These are phyloP conservation scores for Clitopilus passeckerianus DNA, from an alignment of 768 basidiomycete genomes.

Conservation along the genomic window DNA sequence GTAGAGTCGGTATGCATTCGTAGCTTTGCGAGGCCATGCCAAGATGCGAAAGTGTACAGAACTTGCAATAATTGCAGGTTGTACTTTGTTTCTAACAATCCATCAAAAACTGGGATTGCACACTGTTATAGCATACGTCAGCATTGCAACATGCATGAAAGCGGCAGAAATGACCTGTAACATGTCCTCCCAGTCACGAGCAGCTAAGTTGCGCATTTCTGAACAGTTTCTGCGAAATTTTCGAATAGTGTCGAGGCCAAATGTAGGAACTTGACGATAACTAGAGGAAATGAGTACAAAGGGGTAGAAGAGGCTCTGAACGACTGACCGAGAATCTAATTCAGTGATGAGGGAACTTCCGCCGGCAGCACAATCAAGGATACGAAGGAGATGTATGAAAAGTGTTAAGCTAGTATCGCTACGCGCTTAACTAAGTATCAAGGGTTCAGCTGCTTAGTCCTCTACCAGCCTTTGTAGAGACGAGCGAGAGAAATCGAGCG, in stretches of 20 bases:
- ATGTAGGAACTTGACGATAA: conserved; percentile 2
- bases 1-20: conserved; percentile 28
- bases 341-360: not conserved
- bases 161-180: conserved; percentile 2
- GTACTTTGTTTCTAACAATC: conserved; percentile 20
- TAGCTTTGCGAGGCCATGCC: conserved; percentile 35
- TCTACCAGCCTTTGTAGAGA: too few species aligned
- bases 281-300: conserved; percentile 10
- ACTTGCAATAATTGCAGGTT: conserved; percentile 18
- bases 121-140: conserved; percentile 15
- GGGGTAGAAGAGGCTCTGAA: not conserved
- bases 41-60: conserved; percentile 23
- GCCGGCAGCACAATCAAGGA: conserved; percentile 14
- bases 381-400: conserved; percentile 24
- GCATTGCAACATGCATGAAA: not conserved
- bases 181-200: conserved; percentile 17
- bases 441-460: too few species aligned
- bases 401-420: too few species aligned
- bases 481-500: too few species aligned
- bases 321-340: not conserved
- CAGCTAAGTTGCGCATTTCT: conserved; percentile 17
- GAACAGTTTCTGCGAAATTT: conserved; percentile 13
- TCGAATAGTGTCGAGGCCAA: conserved; percentile 11
- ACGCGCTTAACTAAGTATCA: too few species aligned
- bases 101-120: conserved; percentile 29